Conservation (phyloP, 306 rosid genomes). For the Gynostemma pentaphyllum region DNA sequence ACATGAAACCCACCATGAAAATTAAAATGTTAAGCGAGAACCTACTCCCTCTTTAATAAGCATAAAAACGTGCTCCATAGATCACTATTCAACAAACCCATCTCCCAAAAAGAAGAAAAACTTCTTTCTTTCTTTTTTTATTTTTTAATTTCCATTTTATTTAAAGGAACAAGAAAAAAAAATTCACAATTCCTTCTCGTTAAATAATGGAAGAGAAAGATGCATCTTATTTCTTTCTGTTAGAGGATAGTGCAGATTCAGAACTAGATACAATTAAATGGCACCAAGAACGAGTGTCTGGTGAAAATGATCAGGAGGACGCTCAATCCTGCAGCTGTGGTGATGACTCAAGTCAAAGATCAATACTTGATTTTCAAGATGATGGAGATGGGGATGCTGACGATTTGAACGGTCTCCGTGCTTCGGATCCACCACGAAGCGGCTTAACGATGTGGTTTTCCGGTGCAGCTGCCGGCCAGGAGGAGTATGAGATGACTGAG, state of each 20-base stretch:
- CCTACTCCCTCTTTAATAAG: constrained; percentile 23
- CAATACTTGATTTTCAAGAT: not conserved
- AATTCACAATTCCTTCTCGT: not conserved
- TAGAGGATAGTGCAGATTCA: not conserved
- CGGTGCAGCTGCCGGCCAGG: not conserved
- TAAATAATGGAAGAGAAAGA: not conserved
- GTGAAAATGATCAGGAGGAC: not conserved
- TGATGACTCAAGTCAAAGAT: not conserved
- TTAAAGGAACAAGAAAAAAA: not conserved
- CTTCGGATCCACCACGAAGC: too few relatives aligned
- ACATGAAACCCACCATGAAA: constrained; percentile 31
- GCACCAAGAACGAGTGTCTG: not conserved
- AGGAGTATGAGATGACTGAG: not conserved
- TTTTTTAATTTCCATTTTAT: too few relatives aligned
- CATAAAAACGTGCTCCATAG: not conserved
- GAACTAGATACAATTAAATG: not conserved
- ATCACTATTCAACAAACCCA: constrained; percentile 6
- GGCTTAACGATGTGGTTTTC: too few relatives aligned
- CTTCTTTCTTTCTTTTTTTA: too few relatives aligned
- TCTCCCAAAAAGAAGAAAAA: not conserved
- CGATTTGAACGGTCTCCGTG: too few relatives aligned
- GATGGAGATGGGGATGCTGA: not conserved
- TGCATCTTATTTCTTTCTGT: not conserved
- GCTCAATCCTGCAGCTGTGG: not conserved
- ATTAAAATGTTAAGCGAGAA: constrained; percentile 29